Evolutionary conservation across 495 filamentous ascomycete genomes (phyloP).

Genomic region (Trichoderma virens): DNA sequence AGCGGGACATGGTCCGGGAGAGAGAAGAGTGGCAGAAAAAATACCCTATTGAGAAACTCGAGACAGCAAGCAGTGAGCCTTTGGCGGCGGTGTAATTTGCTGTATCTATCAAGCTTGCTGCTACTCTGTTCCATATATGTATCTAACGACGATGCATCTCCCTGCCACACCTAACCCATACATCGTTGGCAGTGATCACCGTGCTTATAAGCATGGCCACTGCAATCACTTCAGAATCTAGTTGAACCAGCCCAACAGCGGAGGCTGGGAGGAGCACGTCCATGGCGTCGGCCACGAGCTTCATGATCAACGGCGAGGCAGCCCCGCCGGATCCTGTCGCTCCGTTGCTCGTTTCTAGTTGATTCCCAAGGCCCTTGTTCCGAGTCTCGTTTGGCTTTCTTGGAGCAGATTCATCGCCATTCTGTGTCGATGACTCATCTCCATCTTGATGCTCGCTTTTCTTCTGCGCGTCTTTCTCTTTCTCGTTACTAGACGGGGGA

Average conservation of each 20-base stretch:
- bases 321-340: not conserved
- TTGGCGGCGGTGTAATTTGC: not conserved
- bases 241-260: constrained; percentile 47
- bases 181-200: constrained; percentile 44
- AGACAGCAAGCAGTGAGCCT: not conserved
- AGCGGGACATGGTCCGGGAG: constrained; percentile 12
- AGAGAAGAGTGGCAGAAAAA: constrained; percentile 16
- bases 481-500: not conserved
- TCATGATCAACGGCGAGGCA: constrained; percentile 18
- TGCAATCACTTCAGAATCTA: constrained; percentile 37
- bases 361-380: constrained; percentile 14
- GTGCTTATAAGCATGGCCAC: constrained; percentile 51
- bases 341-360: constrained; percentile 15
- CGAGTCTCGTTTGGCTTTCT: constrained; percentile 11
- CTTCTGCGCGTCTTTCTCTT: constrained; percentile 11
- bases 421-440: not conserved
- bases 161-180: constrained; percentile 38
- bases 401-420: not conserved
- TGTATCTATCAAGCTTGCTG: not conserved
- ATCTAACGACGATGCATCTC: not conserved
- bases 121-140: not conserved
- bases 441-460: constrained; percentile 13
- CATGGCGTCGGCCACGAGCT: constrained; percentile 44
- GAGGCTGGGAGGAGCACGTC: constrained; percentile 50
- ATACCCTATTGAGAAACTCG: not conserved